These are phyloP conservation scores for Suillus bovinus DNA, from an alignment of 768 basidiomycete genomes.

Conservation along the genomic window DNA sequence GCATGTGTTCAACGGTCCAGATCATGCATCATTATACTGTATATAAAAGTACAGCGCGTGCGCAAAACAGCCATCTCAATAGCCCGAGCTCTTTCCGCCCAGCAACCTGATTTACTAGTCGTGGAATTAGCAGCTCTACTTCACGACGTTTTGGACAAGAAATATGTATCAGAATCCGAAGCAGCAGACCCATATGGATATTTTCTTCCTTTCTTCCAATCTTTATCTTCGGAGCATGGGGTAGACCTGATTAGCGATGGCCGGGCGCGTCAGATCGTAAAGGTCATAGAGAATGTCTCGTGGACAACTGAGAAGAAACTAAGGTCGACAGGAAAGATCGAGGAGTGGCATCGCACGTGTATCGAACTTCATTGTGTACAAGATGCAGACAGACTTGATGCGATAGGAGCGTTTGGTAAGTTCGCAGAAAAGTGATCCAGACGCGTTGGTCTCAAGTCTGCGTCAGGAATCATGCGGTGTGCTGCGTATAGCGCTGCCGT, in stretches of 20 bases:
- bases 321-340: slow-evolving; percentile 52
- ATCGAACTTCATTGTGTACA: slow-evolving; percentile 81
- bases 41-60: slow-evolving; percentile 73
- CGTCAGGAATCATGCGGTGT: slow-evolving; percentile 61
- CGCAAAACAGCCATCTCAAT: slow-evolving; percentile 72
- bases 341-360: slow-evolving; percentile 69
- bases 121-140: slow-evolving; percentile 87
- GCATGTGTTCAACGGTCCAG: slow-evolving; percentile 7
- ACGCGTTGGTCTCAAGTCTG: not conserved
- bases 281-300: slow-evolving; percentile 76
- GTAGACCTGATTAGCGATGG: slow-evolving; percentile 62
- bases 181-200: slow-evolving; percentile 63
- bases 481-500: slow-evolving; percentile 60
- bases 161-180: slow-evolving; percentile 63
- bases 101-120: slow-evolving; percentile 65
- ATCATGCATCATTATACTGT: not conserved
- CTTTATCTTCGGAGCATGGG: slow-evolving; percentile 41
- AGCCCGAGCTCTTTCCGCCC: slow-evolving; percentile 47
- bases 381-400: slow-evolving; percentile 78
- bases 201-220: slow-evolving; percentile 66
- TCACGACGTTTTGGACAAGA: slow-evolving; percentile 87
- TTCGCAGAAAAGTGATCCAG: not conserved
- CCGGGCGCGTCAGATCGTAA: slow-evolving; percentile 53
- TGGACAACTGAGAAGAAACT: slow-evolving; percentile 84
- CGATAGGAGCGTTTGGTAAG: slow-evolving; percentile 78